Base-by-base conservation (phyloP, 2,329 filamentous ascomycete genomes). In the Chaetomium sp. region DNA sequence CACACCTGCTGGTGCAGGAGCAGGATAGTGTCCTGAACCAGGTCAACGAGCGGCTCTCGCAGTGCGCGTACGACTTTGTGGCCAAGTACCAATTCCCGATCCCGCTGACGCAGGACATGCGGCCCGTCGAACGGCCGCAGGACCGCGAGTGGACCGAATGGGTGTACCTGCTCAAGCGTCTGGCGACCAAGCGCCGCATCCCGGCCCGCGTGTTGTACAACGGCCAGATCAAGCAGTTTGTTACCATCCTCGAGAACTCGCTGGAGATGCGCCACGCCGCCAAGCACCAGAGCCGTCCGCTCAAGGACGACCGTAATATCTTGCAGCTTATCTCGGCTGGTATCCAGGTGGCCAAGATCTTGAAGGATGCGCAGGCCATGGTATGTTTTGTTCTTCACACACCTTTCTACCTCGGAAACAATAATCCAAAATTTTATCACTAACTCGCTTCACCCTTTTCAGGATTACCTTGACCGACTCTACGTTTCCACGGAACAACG, bases 21-120 rank as follows among this genome's bases (percentile, higher is more conserved):
- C 89, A 95, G 76, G 89, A 94, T 73, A 82, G 80, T 67, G 88
- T 95, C 64, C 76, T 94, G 55, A 82, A 81, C 55, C 82, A 86
- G 70, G 88, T 94, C 71, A 94, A 94, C 74, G 88, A 92, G 72
- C 82, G 89, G 59, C 77, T 95, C 46, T 91, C 89, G 32, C 87
- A 88, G 70, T 94, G 89, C 70, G 89, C 89, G 36, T 95, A 87
- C 77, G 88, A 95, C 72, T 95, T 95, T 71, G 86, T 95, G 65
- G 89, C 89, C 65, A 91, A 90, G 72, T 94, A 94, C 70, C 89
- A 92, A 71, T 95, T 95, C 68, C 89, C 89, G 10, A 91, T 95
- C 63, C 89, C 89, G 9, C 73, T 94, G 65, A 88, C 89, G 55
- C 82, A 87, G 70, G 88, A 92, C 69, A 91, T 91, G 81, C 81